Base-by-base conservation (phyloP, 495 filamentous ascomycete species). In the Hyaloscypha variabilis region DNA sequence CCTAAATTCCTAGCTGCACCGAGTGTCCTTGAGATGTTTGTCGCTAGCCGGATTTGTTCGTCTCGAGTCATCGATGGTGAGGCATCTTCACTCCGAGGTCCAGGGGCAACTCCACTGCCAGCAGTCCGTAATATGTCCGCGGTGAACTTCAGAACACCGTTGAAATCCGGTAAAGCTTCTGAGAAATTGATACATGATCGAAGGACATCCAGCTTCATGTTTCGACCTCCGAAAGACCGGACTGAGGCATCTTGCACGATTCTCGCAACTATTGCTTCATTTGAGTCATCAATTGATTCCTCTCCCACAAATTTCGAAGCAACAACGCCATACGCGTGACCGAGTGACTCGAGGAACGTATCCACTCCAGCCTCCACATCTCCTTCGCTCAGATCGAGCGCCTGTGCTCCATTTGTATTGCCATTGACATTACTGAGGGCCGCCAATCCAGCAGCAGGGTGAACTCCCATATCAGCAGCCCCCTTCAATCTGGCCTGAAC, bases 401-500 rank as follows among this genome's bases (percentile, higher is more conserved):
- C 85, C 36, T 86, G 87, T n/a, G 88, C 77, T 25, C 82, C 82
- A 62, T 77, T 81, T 4, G 70, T 69, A 26, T 76, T 76, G 11
- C 78, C 79, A 50, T 79, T 79, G 3, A 76, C 72, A 24, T 77
- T 71, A 56, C 80, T 82, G 25, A 93, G 76, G 66, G 88, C 87
- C 14, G 88, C 85, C 49, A 96, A 76, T 1, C 91, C 92, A 25
- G 95, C 93, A 28, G 93, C 93, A 53, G 96, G 96, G 76, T 98
- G 95, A 52, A 99, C 90, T 5, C 96, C 95, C 63, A 94, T 89
- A 69, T 97, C 95, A 23, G 96, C 95, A 60, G 95, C 96, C 34
- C 93, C 93, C 61, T 92, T 83, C 61, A 96, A 97, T 46, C 95
- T 83, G 19, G 96, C 96, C 74, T 97, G 91, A n/a, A 97, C 89